These are phyloP conservation scores for Avicennia marina DNA, from an alignment of 257 asterid species.

Conservation along the genomic window DNA sequence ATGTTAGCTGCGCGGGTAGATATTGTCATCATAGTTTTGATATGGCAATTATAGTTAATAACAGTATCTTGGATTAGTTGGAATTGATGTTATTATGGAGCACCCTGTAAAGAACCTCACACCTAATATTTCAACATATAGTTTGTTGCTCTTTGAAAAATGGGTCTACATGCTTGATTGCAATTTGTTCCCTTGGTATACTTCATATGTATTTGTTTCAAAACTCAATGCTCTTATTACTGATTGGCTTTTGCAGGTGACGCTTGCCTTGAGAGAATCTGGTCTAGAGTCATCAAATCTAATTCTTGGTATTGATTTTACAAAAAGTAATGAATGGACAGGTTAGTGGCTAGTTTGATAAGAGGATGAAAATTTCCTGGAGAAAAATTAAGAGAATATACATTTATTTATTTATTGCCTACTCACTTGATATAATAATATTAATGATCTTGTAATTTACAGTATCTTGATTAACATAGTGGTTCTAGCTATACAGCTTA, in stretches of 20 bases:
- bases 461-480: too few relatives aligned
- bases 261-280: conserved; percentile 61
- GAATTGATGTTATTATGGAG: too few relatives aligned
- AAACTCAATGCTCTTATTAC: conserved; percentile 6
- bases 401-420: background rate
- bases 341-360: conserved; percentile 34
- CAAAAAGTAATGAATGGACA: conserved; percentile 92
- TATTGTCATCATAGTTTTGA: too few relatives aligned
- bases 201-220: conserved; percentile 3
- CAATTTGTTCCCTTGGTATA: background rate
- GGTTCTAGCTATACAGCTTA: background rate
- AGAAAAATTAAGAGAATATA: background rate
- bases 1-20: too few relatives aligned
- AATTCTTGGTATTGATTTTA: conserved; percentile 78
- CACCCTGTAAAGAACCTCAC: too few relatives aligned
- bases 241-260: conserved; percentile 46
- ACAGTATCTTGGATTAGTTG: too few relatives aligned
- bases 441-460: too few relatives aligned
- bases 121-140: too few relatives aligned
- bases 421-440: background rate
- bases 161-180: conserved; percentile 2
- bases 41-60: too few relatives aligned
- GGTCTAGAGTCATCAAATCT: conserved; percentile 90
- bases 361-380: conserved; percentile 12
- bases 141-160: too few relatives aligned